Evolutionary conservation across 768 basidiomycete genomes (phyloP), one percentile per base, ranked within the genome.

Genomic region (Tremella yokohamensis): DNA sequence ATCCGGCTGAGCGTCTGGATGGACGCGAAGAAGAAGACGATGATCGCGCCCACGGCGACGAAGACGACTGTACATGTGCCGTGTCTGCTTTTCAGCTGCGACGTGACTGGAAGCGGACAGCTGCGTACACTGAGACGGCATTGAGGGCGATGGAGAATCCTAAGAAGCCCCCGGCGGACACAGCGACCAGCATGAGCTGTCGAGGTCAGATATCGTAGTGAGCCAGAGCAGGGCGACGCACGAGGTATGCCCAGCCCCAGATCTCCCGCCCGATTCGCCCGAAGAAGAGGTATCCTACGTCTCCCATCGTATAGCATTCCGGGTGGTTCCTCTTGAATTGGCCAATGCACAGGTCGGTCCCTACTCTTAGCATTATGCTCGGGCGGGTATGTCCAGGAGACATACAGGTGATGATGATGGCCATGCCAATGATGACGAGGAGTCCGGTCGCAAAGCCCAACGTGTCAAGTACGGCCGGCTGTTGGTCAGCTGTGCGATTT

Each of bases 41-140:
- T 50, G 63, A 76, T 45, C 2, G 69, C 65, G 22, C 64, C 68
- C 51, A 78, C 68, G 1, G 63, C 72, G 13, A 73, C 74, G 18
- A 71, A 79, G 22, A 72, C 74, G 47, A 74, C 74, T 2, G 76
- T 77, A 57, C 78, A 79, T 1, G 76, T 72, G 11, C 67, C 75
- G 29, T 34, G 29, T 6, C 29, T 34, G 29, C 4, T 34, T 4
- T 34, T 34, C 29, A 34, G 29, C 29, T 34, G 11, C 29, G 6
- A 34, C 29, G 29, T 34, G 4, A 34, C 29, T 4, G 11, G 29
- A 34, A 34, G 6, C n/a, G n/a, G 29, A 34, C 29, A 34, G 29
- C 29, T 34, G 29, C 29, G 59, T 76, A 75, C 12, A 56, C 47
- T 15, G 73, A 68, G 38, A 77, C 65, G 44, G 75, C 68, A 65